A percentile compares a stretch with the other conserved stretches of the same genome.
Evolutionary conservation across 768 basidiomycete species (phyloP).

Genomic region (Panaeolus papilionaceus): DNA sequence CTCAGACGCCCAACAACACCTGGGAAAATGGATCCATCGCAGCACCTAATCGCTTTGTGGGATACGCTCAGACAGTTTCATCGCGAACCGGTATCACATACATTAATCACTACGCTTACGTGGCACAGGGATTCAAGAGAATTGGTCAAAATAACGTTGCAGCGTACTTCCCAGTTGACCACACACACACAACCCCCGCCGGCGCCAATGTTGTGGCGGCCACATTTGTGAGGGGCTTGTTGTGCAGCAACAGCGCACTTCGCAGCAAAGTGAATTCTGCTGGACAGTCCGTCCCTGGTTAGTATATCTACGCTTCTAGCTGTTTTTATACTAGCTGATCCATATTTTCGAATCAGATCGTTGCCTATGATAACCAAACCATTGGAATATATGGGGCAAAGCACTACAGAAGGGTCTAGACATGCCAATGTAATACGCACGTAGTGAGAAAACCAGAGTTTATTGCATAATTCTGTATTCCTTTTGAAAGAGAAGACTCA

Average conservation of each 20-base stretch:
- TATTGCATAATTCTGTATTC: no score
- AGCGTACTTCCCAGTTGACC: conserved; percentile 51
- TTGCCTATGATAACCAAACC: not conserved
- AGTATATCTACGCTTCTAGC: not conserved
- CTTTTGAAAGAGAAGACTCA: no score
- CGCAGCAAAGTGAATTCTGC: conserved; percentile 2
- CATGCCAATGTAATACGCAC: no score
- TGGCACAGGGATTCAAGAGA: conserved; percentile 47
- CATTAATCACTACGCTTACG: conserved; percentile 53
- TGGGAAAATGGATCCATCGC: conserved; percentile 43
- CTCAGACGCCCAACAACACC: conserved; percentile 54
- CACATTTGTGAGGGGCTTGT: conserved; percentile 51
- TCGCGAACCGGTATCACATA: conserved; percentile 44
- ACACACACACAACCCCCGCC: conserved; percentile 50
- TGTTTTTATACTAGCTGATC: not conserved
- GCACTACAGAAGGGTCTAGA: no score
- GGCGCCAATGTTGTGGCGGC: conserved; percentile 55
- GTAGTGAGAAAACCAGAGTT: no score
- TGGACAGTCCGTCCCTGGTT: conserved; percentile 9
- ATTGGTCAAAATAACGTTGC: conserved; percentile 45
- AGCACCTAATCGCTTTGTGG: conserved; percentile 51
- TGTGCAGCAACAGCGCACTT: conserved; percentile 33
- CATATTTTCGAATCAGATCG: not conserved
- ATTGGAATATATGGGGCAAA: no score
- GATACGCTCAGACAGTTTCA: conserved; percentile 47